Conservation (phyloP, 257 asterid genomes). For the Fraxinus quadrangulata region DNA sequence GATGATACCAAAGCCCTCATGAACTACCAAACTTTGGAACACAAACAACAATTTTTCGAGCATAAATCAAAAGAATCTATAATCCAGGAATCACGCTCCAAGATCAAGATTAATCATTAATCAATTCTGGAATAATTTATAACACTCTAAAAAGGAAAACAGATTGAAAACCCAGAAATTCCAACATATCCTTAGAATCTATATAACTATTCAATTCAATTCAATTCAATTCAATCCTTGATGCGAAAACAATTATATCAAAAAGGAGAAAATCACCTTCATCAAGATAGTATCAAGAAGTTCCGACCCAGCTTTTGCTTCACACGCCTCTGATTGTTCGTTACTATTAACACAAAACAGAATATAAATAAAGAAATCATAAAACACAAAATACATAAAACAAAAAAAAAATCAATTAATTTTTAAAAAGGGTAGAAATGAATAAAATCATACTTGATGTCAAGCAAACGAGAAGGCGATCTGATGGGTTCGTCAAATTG, state of each 20-base stretch:
- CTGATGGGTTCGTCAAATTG: constrained; percentile 31
- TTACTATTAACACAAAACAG: constrained; percentile 24
- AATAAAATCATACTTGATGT: constrained; percentile 29
- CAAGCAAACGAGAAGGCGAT: constrained; percentile 28
- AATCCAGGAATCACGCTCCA: neutral
- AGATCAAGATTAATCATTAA: neutral
- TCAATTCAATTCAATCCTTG: neutral
- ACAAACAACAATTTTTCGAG: neutral
- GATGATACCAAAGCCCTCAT: neutral
- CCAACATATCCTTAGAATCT: neutral
- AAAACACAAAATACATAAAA: neutral
- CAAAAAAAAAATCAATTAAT: neutral
- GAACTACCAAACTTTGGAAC: neutral
- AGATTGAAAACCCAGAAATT: neutral
- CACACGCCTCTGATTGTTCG: constrained; percentile 44
- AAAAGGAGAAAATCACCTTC: constrained; percentile 38
- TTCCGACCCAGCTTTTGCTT: constrained; percentile 51
- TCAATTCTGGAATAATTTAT: neutral
- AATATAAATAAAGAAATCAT: neutral
- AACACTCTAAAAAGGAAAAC: neutral
- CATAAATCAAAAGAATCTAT: neutral
- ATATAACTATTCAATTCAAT: neutral
- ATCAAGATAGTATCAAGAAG: constrained; percentile 54
- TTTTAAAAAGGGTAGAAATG: neutral
- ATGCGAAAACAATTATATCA: neutral